A percentile compares a stretch with the other conserved stretches of the same genome.
These are phyloP conservation scores for Teratosphaeriaceae sp. DNA, from an alignment of 2,329 filamentous ascomycete genomes.

Conservation along the genomic window DNA sequence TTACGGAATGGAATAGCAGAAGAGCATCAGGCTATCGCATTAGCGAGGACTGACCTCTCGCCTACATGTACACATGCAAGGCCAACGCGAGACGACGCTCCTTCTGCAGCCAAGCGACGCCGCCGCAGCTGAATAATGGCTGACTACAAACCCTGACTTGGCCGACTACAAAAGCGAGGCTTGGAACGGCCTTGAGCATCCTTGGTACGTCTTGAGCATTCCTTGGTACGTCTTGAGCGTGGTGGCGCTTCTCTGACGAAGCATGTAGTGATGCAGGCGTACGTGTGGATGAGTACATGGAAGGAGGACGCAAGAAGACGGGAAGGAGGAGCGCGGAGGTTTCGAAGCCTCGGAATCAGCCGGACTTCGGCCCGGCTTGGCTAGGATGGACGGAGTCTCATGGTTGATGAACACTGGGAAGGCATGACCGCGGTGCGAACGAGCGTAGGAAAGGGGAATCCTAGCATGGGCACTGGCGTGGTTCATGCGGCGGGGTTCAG, in stretches of 20 bases:
- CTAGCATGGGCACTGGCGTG: no score
- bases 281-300: background rate
- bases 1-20: background rate
- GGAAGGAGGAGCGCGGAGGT: background rate
- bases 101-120: background rate
- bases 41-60: background rate
- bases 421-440: no score
- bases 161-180: no score
- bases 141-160: constrained; percentile 2
- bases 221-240: background rate
- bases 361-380: no score
- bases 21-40: background rate
- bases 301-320: background rate
- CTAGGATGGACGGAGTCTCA: no score
- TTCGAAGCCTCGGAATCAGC: background rate
- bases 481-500: no score
- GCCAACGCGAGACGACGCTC: background rate
- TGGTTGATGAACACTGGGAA: no score
- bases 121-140: constrained; percentile 2
- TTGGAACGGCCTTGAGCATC: no score
- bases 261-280: background rate
- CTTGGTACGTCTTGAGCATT: background rate
- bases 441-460: no score
- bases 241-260: background rate
- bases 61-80: background rate